Evolutionary conservation across 768 basidiomycete species (phyloP).

Genomic region (Sarcomyxa edulis): DNA sequence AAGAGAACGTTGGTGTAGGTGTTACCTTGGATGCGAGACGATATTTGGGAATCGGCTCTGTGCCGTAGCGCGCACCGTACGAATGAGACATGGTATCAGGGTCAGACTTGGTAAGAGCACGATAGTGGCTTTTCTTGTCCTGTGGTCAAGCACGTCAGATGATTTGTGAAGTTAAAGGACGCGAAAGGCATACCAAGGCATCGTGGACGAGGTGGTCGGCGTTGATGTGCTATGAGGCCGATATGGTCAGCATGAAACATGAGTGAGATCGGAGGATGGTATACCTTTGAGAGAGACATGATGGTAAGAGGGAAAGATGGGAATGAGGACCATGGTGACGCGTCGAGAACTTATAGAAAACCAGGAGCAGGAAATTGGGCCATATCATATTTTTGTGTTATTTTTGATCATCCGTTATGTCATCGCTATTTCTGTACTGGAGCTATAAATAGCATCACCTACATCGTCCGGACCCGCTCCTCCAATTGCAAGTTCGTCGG

Average conservation of each 20-base stretch:
- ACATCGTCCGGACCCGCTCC: no score
- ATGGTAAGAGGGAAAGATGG: no score
- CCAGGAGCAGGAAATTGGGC: no score
- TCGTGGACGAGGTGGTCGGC: conserved; percentile 59
- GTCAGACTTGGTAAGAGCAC: conserved; percentile 26
- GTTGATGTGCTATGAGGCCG: conserved; percentile 51
- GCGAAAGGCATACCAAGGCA: conserved; percentile 35
- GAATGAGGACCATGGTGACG: no score
- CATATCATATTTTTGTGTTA: no score
- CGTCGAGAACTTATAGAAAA: no score
- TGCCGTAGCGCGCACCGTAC: conserved; percentile 62
- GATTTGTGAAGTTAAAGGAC: not conserved
- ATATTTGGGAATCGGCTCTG: conserved; percentile 68
- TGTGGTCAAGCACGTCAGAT: conserved; percentile 14
- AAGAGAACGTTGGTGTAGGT: not conserved
- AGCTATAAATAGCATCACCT: no score
- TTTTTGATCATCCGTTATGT: no score
- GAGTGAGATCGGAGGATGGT: not conserved
- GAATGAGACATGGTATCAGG: conserved; percentile 31
- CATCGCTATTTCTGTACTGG: no score
- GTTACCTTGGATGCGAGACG: conserved; percentile 52
- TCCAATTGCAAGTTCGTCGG: no score
- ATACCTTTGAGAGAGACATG: conserved; percentile 63
- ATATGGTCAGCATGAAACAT: conserved; percentile 3
- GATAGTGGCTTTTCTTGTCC: conserved; percentile 41